Evolutionary conservation across 2,329 filamentous ascomycete genomes (phyloP).

Genomic region (Claviceps paspali): DNA sequence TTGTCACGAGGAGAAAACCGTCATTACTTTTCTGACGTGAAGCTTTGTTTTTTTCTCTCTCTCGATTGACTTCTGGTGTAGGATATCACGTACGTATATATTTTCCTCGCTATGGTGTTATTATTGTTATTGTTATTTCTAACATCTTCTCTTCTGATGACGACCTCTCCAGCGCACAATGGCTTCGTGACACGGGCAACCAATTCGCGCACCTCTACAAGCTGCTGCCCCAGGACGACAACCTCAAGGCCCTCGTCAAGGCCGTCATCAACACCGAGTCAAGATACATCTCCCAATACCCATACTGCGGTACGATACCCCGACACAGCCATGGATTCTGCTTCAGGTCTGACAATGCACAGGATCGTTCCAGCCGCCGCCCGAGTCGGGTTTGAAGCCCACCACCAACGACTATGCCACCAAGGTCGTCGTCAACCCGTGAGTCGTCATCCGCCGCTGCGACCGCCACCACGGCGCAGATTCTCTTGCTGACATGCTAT

Average conservation of each 20-base stretch:
- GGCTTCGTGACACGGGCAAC: conserved; percentile 71
- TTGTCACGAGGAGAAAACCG: too few relatives aligned
- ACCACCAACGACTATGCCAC: conserved; percentile 11
- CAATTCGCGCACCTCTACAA: conserved; percentile 56
- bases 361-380: conserved; percentile 78
- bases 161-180: conserved; percentile 23
- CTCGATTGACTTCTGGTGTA: conserved; percentile 2
- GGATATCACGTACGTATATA: conserved; percentile 13
- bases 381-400: conserved; percentile 41
- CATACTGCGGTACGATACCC: conserved; percentile 52
- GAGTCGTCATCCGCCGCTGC: background rate
- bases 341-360: background rate
- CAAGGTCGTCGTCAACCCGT: conserved; percentile 12
- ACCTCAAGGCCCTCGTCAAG: conserved; percentile 51
- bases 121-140: too few relatives aligned
- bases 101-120: too few relatives aligned
- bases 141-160: background rate
- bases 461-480: background rate
- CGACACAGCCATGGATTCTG: too few relatives aligned
- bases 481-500: background rate
- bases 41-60: too few relatives aligned
- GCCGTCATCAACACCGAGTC: conserved; percentile 59
- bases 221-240: conserved; percentile 38
- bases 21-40: too few relatives aligned
- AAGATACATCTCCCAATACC: conserved; percentile 50